Evolutionary conservation across 108 stramenopile species (phyloP).

Genomic region (Skeletonema potamos): DNA sequence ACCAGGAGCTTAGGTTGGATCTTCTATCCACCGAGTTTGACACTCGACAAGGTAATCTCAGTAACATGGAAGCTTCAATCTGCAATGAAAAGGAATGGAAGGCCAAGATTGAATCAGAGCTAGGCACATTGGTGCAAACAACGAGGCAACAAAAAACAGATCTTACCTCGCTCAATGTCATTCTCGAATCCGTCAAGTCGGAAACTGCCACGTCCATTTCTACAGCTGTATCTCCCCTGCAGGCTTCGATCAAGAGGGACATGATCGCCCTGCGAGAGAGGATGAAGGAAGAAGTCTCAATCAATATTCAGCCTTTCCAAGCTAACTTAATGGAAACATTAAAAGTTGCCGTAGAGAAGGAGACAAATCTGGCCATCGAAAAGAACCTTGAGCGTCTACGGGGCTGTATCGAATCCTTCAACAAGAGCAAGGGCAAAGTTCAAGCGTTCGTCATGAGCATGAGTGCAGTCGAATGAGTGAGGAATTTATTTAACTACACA

Average conservation of each 20-base stretch:
- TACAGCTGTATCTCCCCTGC: constrained; percentile 8
- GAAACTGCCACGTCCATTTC: constrained; percentile 5
- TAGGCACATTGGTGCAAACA: neutral
- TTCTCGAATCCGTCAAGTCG: neutral
- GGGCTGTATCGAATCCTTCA: neutral
- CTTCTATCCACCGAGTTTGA: constrained; percentile 15
- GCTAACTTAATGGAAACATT: constrained; percentile 3
- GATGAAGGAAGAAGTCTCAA: constrained; percentile 9
- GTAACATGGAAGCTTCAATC: constrained; percentile 18
- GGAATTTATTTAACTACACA: no score
- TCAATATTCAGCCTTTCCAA: constrained; percentile 6
- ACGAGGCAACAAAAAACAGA: neutral
- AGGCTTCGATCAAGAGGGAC: constrained; percentile 3
- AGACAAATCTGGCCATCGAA: neutral
- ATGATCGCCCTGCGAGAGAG: neutral
- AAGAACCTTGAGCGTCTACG: neutral
- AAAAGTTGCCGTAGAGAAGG: constrained; percentile 2
- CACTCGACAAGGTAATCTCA: constrained; percentile 1
- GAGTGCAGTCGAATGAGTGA: neutral
- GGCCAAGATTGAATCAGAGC: constrained; percentile 3
- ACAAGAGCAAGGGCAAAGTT: neutral
- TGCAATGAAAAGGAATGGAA: constrained; percentile 9
- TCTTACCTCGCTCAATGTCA: neutral
- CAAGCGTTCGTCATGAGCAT: neutral
- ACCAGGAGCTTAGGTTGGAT: constrained; percentile 20